phyloP scores from a whole-genome alignment of 768 basidiomycete genomes.

The Boletus speciosus region DNA sequence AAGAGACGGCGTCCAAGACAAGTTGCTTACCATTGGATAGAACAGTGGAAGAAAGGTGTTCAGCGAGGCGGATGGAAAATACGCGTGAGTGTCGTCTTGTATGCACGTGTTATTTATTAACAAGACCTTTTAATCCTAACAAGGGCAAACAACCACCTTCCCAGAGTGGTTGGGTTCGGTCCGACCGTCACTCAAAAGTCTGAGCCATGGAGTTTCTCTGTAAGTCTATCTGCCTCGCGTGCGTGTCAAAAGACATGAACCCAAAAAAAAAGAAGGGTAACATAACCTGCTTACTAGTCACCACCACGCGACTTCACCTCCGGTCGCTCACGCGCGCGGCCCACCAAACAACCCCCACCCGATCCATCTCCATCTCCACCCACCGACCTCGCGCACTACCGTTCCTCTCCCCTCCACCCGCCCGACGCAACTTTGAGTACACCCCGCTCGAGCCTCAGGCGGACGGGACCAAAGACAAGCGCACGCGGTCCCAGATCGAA shows the following conservation, averaged over 20 bases:
- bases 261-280: background rate
- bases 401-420: conserved; percentile 8
- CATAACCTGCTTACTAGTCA: background rate
- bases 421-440: conserved; percentile 11
- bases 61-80: background rate
- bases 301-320: conserved; percentile 1
- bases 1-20: background rate
- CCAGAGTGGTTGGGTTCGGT: background rate
- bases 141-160: conserved; percentile 28
- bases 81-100: background rate
- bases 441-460: too few relatives aligned
- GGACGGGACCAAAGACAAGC: background rate
- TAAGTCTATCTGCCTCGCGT: background rate
- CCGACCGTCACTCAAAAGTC: background rate
- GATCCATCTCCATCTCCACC: conserved; percentile 7
- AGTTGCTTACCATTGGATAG: conserved; percentile 17
- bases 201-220: conserved; percentile 9
- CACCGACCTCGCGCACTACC: background rate
- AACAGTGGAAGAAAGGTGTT: background rate
- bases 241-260: background rate
- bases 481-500: background rate
- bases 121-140: conserved; percentile 21
- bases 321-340: conserved; percentile 3
- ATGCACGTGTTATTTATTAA: conserved; percentile 18
- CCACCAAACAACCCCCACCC: background rate